Base-by-base conservation (phyloP, 495 filamentous ascomycete genomes). In the Symbiotaphrina buchneri region DNA sequence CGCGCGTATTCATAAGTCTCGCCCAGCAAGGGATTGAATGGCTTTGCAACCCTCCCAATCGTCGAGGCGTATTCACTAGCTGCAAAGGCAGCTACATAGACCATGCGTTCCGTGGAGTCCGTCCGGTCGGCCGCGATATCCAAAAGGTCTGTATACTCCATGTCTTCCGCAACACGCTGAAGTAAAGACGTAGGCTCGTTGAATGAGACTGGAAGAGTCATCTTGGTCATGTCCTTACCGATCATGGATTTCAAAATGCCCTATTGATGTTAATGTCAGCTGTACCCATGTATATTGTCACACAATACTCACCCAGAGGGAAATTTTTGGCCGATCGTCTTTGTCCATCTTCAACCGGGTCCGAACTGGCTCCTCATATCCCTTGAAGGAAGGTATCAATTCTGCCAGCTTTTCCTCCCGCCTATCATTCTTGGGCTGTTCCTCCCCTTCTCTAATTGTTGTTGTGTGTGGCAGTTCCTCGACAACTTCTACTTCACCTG, bases 161-260 rank as follows among this genome's bases (percentile, higher is more conserved):
- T 76, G 45, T 97, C 87, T 54, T 97, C 87, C 2, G 80, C 79
- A 18, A 91, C 83, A 45, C 87, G 78, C 44, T 95, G 83, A 14
- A 97, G 65, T n/a, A 97, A 55, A 11, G 87, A 95, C 7, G 87
- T 97, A 8, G 90, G 90, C 52, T 97, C 87, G 48, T 97, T 97
- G 58, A 97, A 97, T 7, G 87, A 93, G 4, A 97, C 87, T 0
- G 87, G 87, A 3, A 97, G 61, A 2, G 87, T 97, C 87, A 97
- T 95, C 56, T 83, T 94, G 13, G 87, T 97, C 87, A 97, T 95
- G 47, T 97, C 87, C 48, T 95, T 97, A 34, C 87, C 87, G 43
- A 97, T 92, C 87, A 97, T 97, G 24, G 87, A 97, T 58, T 95
- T 95, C 29, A 97, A 53, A 38, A 97, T 93, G 35, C 75, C 73